These are phyloP conservation scores for Trichoderma polysporum DNA, from an alignment of 2,329 filamentous ascomycete species.

Conservation along the genomic window DNA sequence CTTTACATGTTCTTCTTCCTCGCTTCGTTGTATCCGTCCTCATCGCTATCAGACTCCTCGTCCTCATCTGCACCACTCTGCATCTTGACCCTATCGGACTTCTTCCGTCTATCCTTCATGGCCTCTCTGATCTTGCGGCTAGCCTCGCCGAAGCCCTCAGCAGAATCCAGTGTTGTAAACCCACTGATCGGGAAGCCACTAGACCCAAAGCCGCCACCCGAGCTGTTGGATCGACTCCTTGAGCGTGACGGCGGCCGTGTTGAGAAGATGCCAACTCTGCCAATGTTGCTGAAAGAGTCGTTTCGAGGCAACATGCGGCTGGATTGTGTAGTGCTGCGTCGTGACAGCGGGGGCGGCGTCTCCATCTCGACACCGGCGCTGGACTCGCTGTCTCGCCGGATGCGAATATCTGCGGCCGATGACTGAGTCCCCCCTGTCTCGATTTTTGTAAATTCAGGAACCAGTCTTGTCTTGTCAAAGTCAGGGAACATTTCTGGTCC, in stretches of 20 bases:
- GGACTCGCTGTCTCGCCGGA: slow-evolving; percentile 52
- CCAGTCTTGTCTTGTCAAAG: slow-evolving; percentile 75
- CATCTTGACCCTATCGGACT: slow-evolving; percentile 46
- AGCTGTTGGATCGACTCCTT: slow-evolving; percentile 67
- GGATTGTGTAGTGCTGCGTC: slow-evolving; percentile 53
- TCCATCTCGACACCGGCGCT: slow-evolving; percentile 39
- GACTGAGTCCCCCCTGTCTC: slow-evolving; percentile 32
- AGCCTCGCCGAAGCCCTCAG: slow-evolving; percentile 77
- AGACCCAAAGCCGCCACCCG: slow-evolving; percentile 60
- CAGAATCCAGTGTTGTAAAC: slow-evolving; percentile 66
- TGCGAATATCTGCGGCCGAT: slow-evolving; percentile 27
- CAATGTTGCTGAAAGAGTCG: slow-evolving; percentile 91
- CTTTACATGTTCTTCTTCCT: slow-evolving; percentile 41
- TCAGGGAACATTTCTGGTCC: slow-evolving; percentile 97
- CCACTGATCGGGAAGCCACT: slow-evolving; percentile 65
- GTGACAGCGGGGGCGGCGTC: slow-evolving; percentile 42
- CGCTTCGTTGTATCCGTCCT: slow-evolving; percentile 44
- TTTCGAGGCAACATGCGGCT: slow-evolving; percentile 69
- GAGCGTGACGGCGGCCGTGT: slow-evolving; percentile 82
- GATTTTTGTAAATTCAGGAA: slow-evolving; percentile 53
- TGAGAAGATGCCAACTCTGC: slow-evolving; percentile 84
- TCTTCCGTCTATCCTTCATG: slow-evolving; percentile 66
- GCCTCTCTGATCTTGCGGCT: slow-evolving; percentile 79
- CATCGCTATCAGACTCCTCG: slow-evolving; percentile 41
- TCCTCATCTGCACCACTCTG: slow-evolving; percentile 37